Percentiles rank a stretch among this genome's conserved stretches.
Evolutionary conservation across 2,329 filamentous ascomycete species (phyloP).

Genomic region (Colletotrichum tanaceti): DNA sequence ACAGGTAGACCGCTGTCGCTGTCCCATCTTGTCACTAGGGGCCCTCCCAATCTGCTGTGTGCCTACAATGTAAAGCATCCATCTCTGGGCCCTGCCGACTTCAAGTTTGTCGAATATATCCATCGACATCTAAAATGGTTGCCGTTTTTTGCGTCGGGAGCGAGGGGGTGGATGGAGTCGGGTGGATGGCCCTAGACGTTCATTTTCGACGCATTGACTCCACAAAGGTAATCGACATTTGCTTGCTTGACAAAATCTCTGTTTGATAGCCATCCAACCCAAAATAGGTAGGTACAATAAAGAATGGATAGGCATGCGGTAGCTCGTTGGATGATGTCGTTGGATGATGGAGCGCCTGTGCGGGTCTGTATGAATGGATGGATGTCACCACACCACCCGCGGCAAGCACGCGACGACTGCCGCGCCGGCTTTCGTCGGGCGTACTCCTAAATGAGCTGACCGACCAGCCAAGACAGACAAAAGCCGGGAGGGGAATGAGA

Average conservation of each 20-base stretch:
- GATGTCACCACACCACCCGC: not conserved
- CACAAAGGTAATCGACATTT: not conserved
- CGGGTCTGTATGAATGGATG: conserved; percentile 3
- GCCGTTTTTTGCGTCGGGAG: not conserved
- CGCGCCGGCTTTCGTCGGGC: conserved; percentile 1
- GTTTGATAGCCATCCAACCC: conserved; percentile 3
- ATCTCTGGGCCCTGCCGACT: not conserved
- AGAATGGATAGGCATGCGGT: not conserved
- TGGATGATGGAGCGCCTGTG: conserved; percentile 20
- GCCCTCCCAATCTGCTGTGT: not conserved
- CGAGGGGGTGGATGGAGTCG: not conserved
- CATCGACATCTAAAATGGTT: not conserved
- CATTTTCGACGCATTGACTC: not conserved
- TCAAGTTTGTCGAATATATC: not conserved
- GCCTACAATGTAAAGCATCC: no score
- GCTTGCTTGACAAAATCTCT: not conserved
- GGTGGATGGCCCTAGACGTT: not conserved
- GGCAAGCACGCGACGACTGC: conserved; percentile 9
- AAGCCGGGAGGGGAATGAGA: not conserved
- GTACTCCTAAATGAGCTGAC: not conserved
- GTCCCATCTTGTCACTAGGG: not conserved
- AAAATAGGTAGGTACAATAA: no score
- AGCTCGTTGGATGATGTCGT: conserved; percentile 17
- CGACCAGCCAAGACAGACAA: conserved; percentile 27
- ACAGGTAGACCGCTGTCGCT: not conserved